Percentiles rank a stretch among this genome's conserved stretches.
These are phyloP conservation scores for Cyclostephanos invisitatus DNA, from an alignment of 108 stramenopile species.

Conservation along the genomic window DNA sequence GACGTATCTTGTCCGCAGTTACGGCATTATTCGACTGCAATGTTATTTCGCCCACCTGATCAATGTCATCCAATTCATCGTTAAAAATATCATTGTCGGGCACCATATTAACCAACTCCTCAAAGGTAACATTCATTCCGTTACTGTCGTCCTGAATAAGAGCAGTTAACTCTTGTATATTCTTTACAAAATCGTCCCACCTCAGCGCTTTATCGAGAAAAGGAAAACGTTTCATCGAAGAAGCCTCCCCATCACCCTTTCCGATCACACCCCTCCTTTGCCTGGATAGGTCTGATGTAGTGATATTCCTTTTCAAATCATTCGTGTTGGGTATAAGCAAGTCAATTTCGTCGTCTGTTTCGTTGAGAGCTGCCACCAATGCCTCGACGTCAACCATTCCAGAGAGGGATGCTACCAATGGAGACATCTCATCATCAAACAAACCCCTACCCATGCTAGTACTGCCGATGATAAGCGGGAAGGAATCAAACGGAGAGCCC, in stretches of 20 bases:
- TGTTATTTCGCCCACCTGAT: background rate
- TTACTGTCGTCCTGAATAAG: constrained; percentile 9
- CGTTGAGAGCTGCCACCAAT: constrained; percentile 43
- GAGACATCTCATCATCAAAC: constrained; percentile 43
- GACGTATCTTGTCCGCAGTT: constrained; percentile 46
- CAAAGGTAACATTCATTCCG: constrained; percentile 33
- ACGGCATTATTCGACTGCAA: constrained; percentile 6
- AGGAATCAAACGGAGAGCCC: constrained; percentile 24
- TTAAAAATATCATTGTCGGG: constrained; percentile 13
- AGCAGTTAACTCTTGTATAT: constrained; percentile 21
- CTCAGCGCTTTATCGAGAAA: constrained; percentile 41
- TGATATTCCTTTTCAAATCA: constrained; percentile 3
- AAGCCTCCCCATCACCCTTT: background rate
- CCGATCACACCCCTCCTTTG: constrained; percentile 5
- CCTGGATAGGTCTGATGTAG: background rate
- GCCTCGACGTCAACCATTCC: constrained; percentile 49
- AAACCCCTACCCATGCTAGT: constrained; percentile 3
- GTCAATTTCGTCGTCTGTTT: constrained; percentile 22
- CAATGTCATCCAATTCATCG: constrained; percentile 12
- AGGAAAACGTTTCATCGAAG: constrained; percentile 28
- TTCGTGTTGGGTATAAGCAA: constrained; percentile 12
- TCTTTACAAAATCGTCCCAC: constrained; percentile 50
- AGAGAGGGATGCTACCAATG: constrained; percentile 35
- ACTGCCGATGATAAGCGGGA: constrained; percentile 25
- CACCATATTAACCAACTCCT: constrained; percentile 26